A percentile compares a stretch with the other conserved stretches of the same genome.
Conservation (phyloP, 2,329 filamentous ascomycete genomes). For the Talaromyces sp. region DNA sequence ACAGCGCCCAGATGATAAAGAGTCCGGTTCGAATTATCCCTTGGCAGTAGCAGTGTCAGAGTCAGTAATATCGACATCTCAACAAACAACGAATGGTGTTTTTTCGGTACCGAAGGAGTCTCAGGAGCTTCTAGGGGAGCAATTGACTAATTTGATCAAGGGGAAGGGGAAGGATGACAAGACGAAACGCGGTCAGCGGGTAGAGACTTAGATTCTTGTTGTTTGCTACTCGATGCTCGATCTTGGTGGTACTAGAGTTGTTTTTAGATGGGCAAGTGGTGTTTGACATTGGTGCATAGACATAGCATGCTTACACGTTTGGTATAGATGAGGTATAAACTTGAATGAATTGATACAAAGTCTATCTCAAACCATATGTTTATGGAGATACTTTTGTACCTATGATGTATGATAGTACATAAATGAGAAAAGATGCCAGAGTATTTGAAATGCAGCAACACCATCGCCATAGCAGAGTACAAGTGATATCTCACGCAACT, state of each 20-base stretch:
- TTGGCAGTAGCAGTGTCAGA: slow-evolving; percentile 4
- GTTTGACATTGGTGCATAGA: not conserved
- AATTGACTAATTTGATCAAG: slow-evolving; percentile 18
- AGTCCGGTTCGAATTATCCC: not conserved
- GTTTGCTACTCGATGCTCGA: not conserved
- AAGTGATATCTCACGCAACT: not conserved
- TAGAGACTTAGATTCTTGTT: not conserved
- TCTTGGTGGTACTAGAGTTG: not conserved
- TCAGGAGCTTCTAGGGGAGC: slow-evolving; percentile 12
- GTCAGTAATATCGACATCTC: slow-evolving; percentile 11
- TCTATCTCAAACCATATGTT: not conserved
- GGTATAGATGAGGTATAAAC: not conserved
- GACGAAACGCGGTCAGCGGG: not conserved
- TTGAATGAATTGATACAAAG: not conserved
- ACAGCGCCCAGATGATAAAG: not conserved
- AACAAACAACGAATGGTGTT: slow-evolving; percentile 18
- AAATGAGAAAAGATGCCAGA: not conserved
- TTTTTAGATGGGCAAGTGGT: not conserved
- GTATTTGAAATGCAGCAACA: not conserved
- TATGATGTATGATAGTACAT: not conserved
- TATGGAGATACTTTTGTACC: not conserved
- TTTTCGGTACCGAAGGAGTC: slow-evolving; percentile 18
- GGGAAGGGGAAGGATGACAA: not conserved
- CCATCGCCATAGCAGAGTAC: not conserved
- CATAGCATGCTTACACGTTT: not conserved